Base-by-base conservation (phyloP, 2,329 filamentous ascomycete species). In the Monosporascus sp. region DNA sequence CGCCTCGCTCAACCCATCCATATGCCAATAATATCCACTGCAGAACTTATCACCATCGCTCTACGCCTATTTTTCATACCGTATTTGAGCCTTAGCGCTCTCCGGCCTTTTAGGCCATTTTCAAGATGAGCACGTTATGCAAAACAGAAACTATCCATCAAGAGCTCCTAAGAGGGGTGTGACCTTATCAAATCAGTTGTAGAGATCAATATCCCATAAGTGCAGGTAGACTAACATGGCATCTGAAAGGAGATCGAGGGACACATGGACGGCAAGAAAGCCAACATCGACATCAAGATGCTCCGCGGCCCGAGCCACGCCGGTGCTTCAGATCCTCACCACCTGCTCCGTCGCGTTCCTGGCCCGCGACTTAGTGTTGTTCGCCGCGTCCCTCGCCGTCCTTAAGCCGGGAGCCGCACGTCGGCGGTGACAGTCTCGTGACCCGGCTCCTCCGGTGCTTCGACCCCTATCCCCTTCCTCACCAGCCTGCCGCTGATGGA, bases 401-500 rank as follows among this genome's bases (percentile, higher is more conserved):
- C 71, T 82, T 52, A 73, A 4, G 31, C 11, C 5, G 22, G 22
- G 4, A 24, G 5, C 22, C 22, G 22, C 22, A 4, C 22, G 22
- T 24, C 62, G 4, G 17, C 37, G 17, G 17, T 8, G n/a, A 14
- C 18, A 2, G 20, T 20, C 39, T 18, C 50, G 67, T 72, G 49
- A 69, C 63, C 53, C 61, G 75, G 47, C 74, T 77, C 55, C 59
- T 68, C 47, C 58, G 70, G 20, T 75, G 77, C 57, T 86, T 81
- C 79, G 69, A 72, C 41, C 65, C 71, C 46, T 88, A 87, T 65
- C 78, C 27, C 81, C 54, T 84, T 81, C 67, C 61, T 80, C 48
- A 83, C 86, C 68, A 84, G 85, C 47, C 76, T 84, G 27, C 70
- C 86, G 57, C 80, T 82, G 67, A 86, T 83, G 1, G 85, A 22